These are phyloP conservation scores for Teunomyces gatunensis DNA, from an alignment of 805 yeast species.

Conservation along the genomic window DNA sequence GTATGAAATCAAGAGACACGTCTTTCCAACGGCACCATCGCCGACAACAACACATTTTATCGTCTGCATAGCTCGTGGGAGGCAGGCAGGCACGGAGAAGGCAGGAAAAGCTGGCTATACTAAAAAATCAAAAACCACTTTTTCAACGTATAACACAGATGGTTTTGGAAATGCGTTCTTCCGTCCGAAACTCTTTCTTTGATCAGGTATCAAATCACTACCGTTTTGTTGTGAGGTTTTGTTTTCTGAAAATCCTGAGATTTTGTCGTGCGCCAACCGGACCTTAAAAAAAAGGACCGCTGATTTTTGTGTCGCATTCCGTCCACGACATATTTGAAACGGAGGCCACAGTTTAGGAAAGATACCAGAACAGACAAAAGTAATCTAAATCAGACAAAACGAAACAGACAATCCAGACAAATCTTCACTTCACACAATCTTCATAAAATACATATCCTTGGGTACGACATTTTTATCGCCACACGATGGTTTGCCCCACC, in stretches of 20 bases:
- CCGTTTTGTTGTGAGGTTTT: conserved; percentile 4
- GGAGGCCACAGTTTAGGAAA: no score
- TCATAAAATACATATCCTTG: no score
- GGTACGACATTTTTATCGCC: neutral
- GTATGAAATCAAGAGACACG: conserved; percentile 92
- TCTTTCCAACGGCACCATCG: conserved; percentile 99
- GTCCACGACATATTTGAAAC: neutral
- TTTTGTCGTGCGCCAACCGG: neutral
- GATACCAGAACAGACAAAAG: no score
- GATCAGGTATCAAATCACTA: neutral
- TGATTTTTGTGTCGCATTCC: neutral
- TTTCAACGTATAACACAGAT: neutral
- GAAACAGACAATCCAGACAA: no score
- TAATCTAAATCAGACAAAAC: no score
- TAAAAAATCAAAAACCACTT: neutral
- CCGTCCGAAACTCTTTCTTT: conserved; percentile 4
- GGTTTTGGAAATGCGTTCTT: neutral
- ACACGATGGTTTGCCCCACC: neutral
- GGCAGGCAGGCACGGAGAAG: neutral
- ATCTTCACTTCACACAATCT: no score
- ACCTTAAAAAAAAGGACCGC: neutral
- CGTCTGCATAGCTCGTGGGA: conserved; percentile 42
- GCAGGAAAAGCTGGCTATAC: neutral
- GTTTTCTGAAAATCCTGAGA: conserved; percentile 4
- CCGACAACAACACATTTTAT: conserved; percentile 98